Evolutionary conservation across 176 grass and related monocot species (phyloP).

Genomic region (sorghum (Sorghum bicolor)): Sorghum_bicolor_NCBIv3 NC_012873.2:2557001-2557500

Average conservation of each 20-base stretch:
- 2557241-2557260: conserved; percentile 1
- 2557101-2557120: neutral
- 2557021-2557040: conserved; percentile 29
- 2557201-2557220: conserved; percentile 4
- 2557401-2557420: conserved; percentile 49
- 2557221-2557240: neutral
- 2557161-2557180: conserved; percentile 17
- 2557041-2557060: neutral
- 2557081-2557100: conserved; percentile 8
- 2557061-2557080: neutral
- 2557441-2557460: conserved; percentile 69
- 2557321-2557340: neutral
- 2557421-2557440: conserved; percentile 75
- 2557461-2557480: conserved; percentile 91
- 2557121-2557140: neutral
- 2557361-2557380: conserved; percentile 8
- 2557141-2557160: neutral
- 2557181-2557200: conserved; percentile 4
- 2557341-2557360: conserved; percentile 17
- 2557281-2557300: conserved; percentile 20
- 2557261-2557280: conserved; percentile 14
- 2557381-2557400: neutral
- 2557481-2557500: conserved; percentile 84
- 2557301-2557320: neutral
- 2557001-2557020: conserved; percentile 8